Base-by-base conservation (phyloP, 2,329 filamentous ascomycete species). In the Aspergillus pseudoterreus region DNA sequence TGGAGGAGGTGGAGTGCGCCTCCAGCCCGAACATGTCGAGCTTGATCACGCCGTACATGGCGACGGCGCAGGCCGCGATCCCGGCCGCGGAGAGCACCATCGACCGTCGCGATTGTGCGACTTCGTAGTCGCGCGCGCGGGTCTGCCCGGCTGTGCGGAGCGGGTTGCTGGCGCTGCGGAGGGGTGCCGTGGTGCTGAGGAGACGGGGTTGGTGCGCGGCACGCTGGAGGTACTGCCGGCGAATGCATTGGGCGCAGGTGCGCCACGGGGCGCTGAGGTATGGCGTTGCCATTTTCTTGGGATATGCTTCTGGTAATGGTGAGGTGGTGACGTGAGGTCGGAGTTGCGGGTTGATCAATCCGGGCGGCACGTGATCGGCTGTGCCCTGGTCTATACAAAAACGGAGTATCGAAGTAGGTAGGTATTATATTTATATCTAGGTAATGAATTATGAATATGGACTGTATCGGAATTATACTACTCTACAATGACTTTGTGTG, bases 31-130 rank as follows among this genome's bases (percentile, higher is more conserved):
- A 71, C 19, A 64, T n/a, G 41, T 72, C 69, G 30, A 65, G 56
- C 49, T 67, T 66, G 51, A 76, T 70, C 8, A 70, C 63, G 8
- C 66, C 71, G 44, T 73, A 74, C 63, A 75, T 73, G 19, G 68
- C 70, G 2, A 66, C 60, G 8, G 68, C 71, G 49, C 70, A 73
- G 4, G 62, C 59, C 0, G 65, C 64, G 6, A 77, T 74, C 2
- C 74, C 74, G 0, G 57, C 65, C 1, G 62, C 69, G 1, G 71
- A 71, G 9, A 68, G 45, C 2, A 56, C 49, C 38, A 74, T 66
- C 11, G 66, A 68, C 9, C 66, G 66, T 27, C 62, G 63, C 45
- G 62, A 63, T 39, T 63, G 59, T 4, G 61, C 61, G 54, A 64
- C 46, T 14, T 68, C 59, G 19, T 66, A 52, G 12, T 62, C 51